Conservation (phyloP, 306 rosid genomes). For the Corylus avellana region DNA sequence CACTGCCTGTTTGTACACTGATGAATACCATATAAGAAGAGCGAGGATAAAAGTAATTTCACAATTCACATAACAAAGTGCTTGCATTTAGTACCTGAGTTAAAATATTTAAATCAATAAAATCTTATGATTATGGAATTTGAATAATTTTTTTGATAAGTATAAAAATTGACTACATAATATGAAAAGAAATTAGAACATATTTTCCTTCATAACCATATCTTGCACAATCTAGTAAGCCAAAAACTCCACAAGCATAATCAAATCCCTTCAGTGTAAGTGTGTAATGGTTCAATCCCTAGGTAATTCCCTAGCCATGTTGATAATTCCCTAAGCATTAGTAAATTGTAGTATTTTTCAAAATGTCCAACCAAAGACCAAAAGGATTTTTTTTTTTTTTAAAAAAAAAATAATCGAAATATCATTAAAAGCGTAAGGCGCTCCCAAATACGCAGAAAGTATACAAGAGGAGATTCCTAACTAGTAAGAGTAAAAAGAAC, state of each 20-base stretch:
- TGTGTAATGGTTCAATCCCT: background rate
- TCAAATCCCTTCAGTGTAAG: background rate
- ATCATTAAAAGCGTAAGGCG: too few species aligned
- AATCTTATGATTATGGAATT: background rate
- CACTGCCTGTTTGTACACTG: conserved; percentile 92
- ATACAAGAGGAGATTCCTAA: too few species aligned
- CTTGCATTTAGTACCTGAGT: conserved; percentile 7
- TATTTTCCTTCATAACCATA: background rate
- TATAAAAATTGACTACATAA: background rate
- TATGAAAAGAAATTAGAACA: background rate
- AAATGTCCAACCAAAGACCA: background rate
- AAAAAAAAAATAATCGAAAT: too few species aligned
- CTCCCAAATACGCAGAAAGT: too few species aligned
- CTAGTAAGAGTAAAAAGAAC: too few species aligned
- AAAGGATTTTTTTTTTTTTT: too few species aligned
- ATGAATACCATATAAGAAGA: conserved; percentile 48
- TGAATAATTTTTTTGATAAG: background rate
- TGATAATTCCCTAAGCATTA: background rate
- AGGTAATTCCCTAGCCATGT: background rate
- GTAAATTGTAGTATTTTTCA: background rate
- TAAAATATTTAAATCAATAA: background rate
- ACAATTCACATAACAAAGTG: conserved; percentile 16
- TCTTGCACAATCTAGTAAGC: background rate
- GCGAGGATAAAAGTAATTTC: conserved; percentile 24
- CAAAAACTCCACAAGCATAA: background rate